Base-by-base conservation (phyloP, 2,329 filamentous ascomycete species). In the Penicillium sp. region DNA sequence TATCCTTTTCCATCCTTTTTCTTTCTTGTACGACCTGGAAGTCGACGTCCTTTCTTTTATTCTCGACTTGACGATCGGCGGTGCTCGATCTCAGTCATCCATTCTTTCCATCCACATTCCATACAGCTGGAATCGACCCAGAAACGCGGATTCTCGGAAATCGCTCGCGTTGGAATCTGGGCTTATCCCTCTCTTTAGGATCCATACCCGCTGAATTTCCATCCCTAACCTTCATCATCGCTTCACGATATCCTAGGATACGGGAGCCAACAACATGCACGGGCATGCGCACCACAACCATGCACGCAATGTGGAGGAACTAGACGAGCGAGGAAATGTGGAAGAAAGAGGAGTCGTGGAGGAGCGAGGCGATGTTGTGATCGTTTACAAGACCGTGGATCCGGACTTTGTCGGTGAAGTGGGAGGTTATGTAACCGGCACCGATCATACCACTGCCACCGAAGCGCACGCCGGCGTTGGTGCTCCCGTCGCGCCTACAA, bases 341-440 rank as follows among this genome's bases (percentile, higher is more conserved):
- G 56, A 62, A 15, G 57, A 39, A 34, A 33, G 53, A 50, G 40
- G 57, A 39, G n/a, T 48, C 13, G 0, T 49, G 29, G 39, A 60
- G 50, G 36, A 52, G 43, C 39, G 50, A 46, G 38, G 57, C 33
- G 47, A 57, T 57, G 56, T 69, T 15, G 57, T 60, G 13, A 70
- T 81, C 40, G 76, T 84, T 41, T 82, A 84, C 68, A 75, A 83
- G 45, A 84, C 82, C 0, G 75, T 79, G 31, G 64, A 76, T 23
- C 75, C 79, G 53, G 84, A 82, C 39, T 85, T 84, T 61, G 71
- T 74, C 16, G 82, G 81, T 27, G 73, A 75, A 2, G 72, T 82
- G 58, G 80, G 73, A 54, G 79, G 79, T 58, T 82, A 78, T 64
- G 72, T 73, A 15, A 82, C 81, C 10, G 21, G 56, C 68, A 39